Percentiles rank a stretch among this genome's conserved stretches.
These are phyloP conservation scores for Pisolithus microcarpus DNA, from an alignment of 768 basidiomycete species.

Conservation along the genomic window DNA sequence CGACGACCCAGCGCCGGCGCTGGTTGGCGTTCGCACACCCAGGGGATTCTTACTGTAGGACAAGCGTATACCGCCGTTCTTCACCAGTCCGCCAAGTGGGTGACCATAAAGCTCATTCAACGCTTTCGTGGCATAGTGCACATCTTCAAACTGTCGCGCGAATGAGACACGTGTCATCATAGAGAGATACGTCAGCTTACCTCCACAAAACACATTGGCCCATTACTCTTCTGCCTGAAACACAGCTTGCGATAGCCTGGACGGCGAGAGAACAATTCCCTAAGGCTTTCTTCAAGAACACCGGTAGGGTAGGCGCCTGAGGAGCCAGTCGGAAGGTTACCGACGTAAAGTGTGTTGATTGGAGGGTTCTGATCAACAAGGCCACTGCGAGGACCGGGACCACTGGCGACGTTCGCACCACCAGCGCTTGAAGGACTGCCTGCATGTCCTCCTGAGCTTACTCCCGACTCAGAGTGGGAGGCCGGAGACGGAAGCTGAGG, in stretches of 20 bases:
- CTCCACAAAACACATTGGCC: conserved; percentile 99
- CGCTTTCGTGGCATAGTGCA: conserved; percentile 76
- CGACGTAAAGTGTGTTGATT: conserved; percentile 99
- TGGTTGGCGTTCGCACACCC: conserved; percentile 81
- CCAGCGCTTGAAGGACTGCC: conserved; percentile 27
- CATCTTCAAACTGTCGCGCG: conserved; percentile 75
- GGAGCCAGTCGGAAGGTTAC: conserved; percentile 83
- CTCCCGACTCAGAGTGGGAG: conserved; percentile 50
- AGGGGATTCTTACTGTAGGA: conserved; percentile 98
- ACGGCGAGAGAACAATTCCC: conserved; percentile 71
- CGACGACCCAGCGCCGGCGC: conserved; percentile 28
- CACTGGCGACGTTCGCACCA: conserved; percentile 13
- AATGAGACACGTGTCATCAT: background rate
- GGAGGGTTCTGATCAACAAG: conserved; percentile 90
- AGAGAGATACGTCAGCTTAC: conserved; percentile 33
- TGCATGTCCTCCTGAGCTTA: conserved; percentile 29
- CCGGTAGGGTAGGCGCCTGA: conserved; percentile 70
- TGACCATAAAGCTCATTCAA: conserved; percentile 87
- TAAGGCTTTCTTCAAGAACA: conserved; percentile 80
- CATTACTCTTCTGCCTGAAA: conserved; percentile 93
- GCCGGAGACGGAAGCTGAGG: conserved; percentile 75
- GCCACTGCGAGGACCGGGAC: conserved; percentile 28
- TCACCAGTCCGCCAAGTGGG: conserved; percentile 85
- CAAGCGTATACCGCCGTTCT: conserved; percentile 90
- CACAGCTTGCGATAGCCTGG: conserved; percentile 88